Evolutionary conservation across 176 grass and related monocot genomes (phyloP), one percentile per base, ranked within the genome.

Genomic region (Sorghum bicolor): DNA sequence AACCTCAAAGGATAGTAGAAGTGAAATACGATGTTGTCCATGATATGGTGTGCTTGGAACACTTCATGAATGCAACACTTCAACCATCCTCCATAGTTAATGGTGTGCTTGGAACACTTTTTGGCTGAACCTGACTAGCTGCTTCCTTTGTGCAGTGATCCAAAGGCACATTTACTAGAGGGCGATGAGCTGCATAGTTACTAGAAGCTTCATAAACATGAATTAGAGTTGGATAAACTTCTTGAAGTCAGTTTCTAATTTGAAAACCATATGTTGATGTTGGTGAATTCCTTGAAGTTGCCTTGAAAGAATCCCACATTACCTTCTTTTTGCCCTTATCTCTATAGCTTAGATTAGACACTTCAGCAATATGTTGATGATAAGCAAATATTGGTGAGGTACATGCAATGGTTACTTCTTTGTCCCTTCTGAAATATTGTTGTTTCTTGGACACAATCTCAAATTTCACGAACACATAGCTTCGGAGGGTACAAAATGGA

Each of bases 381-480:
- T 78, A 53, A 48, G 50, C 61, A 71, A 86, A 72, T 82, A 68
- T 72, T 63, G 55, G 70, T 9, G 85, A 86, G 24, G 66, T 72
- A 79, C 82, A 52, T 10, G 84, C 72, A 28, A 77, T 80, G 41
- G 74, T 93, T 26, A 86, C 84, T 66, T 78, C 53, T 78, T 83
- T 69, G 29, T 82, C 75, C 38, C 55, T 71, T 29, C 29, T 3
- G 38, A 79, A 31, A 79, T 70, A 52, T 57, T 64, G 64, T 41
- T 79, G 26, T 55, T 55, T 71, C 76, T 40, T 67, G 66, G 15
- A 67, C 55, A 69, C 26, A 65, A 40, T 70, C 67, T 22, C 63
- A 32, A 32, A 32, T 32, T 1, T 32, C 31, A 3, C 2, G 31
- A 3, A 32, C 31, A 32, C n/a, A n/a, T n/a, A n/a, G n/a, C n/a